A percentile compares a stretch with the other conserved stretches of the same genome.
These are phyloP conservation scores for Parmales sp. DNA, from an alignment of 108 stramenopile species.

Conservation along the genomic window DNA sequence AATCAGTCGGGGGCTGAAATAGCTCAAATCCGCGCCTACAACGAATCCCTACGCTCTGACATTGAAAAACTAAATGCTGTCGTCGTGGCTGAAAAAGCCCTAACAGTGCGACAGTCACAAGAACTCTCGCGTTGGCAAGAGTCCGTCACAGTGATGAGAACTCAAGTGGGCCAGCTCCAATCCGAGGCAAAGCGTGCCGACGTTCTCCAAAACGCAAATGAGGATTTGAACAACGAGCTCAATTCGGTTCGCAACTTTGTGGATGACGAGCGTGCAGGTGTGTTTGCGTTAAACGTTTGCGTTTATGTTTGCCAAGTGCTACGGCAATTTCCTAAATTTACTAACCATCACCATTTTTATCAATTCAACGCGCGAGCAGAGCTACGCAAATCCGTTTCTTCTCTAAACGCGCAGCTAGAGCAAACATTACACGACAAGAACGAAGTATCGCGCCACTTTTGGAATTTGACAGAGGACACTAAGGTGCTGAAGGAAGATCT, in stretches of 20 bases:
- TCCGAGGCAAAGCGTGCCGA: not conserved
- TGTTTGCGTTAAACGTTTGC: too few relatives aligned
- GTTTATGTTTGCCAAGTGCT: too few relatives aligned
- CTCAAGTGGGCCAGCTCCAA: not conserved
- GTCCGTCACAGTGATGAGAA: not conserved
- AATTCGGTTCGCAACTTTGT: too few relatives aligned
- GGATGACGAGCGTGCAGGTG: too few relatives aligned
- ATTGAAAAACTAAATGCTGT: slow-evolving; percentile 6
- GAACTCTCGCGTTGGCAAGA: slow-evolving; percentile 11
- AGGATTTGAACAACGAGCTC: not conserved
- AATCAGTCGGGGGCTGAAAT: not conserved
- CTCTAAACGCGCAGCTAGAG: not conserved
- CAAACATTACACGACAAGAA: not conserved
- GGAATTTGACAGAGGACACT: slow-evolving; percentile 6
- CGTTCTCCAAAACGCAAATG: not conserved
- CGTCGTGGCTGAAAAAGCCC: not conserved
- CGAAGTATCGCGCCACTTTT: not conserved
- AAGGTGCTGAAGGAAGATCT: not conserved
- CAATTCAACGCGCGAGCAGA: not conserved
- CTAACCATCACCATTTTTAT: too few relatives aligned
- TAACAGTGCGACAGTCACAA: not conserved
- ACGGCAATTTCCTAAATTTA: too few relatives aligned
- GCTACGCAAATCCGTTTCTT: not conserved
- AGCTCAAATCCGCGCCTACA: slow-evolving; percentile 6
- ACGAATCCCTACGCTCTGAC: slow-evolving; percentile 1